Evolutionary conservation across 83 land plant species (phyloP).

Genomic region (Isoetes engelmannii): DNA sequence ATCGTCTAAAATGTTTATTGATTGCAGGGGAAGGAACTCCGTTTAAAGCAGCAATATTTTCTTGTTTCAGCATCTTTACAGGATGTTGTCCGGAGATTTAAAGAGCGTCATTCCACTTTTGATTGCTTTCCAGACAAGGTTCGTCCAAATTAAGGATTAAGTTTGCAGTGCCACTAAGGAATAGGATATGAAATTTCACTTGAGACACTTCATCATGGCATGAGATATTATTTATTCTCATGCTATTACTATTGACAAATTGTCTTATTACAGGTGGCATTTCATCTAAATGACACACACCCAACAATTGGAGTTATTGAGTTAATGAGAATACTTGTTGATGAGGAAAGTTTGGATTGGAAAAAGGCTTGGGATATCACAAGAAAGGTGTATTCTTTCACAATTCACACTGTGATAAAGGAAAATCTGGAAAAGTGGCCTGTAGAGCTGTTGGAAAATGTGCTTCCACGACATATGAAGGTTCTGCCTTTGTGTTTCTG

Average conservation of each 20-base stretch:
- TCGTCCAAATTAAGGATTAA: not conserved
- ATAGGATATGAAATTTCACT: too few species aligned
- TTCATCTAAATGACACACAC: slow-evolving; percentile 73
- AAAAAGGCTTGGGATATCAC: slow-evolving; percentile 49
- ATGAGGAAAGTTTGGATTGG: slow-evolving; percentile 59
- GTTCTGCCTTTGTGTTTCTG: slow-evolving; percentile 21
- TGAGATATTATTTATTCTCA: too few species aligned
- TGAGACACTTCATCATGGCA: too few species aligned
- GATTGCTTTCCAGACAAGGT: slow-evolving; percentile 59
- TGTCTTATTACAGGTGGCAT: slow-evolving; percentile 43
- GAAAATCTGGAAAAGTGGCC: slow-evolving; percentile 69
- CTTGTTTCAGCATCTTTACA: slow-evolving; percentile 72
- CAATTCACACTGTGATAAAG: slow-evolving; percentile 51
- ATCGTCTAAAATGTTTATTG: not conserved
- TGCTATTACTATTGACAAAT: not conserved
- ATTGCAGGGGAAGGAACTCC: slow-evolving; percentile 71
- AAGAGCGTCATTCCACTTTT: slow-evolving; percentile 47
- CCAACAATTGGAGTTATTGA: slow-evolving; percentile 64
- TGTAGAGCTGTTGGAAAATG: slow-evolving; percentile 52
- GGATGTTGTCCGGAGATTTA: slow-evolving; percentile 62
- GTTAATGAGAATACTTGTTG: slow-evolving; percentile 57
- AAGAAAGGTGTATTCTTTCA: slow-evolving; percentile 48
- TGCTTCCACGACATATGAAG: slow-evolving; percentile 73
- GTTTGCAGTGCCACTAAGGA: too few species aligned
- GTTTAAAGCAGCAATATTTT: slow-evolving; percentile 72